phyloP scores from a whole-genome alignment of 495 filamentous ascomycete species.

The Terfezia boudieri region DNA sequence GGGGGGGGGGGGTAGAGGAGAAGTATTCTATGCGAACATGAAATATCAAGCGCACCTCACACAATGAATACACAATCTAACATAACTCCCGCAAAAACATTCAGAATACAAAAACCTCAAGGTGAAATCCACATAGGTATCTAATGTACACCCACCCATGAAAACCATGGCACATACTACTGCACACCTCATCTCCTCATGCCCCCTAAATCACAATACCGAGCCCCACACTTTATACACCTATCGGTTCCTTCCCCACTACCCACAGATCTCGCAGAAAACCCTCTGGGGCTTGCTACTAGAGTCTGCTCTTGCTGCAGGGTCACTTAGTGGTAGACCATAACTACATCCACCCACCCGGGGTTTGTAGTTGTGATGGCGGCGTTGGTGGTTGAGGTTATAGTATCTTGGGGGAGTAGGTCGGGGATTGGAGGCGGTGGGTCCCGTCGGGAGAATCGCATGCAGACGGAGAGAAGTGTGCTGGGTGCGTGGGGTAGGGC shows the following conservation, averaged over 20 bases:
- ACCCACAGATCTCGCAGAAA: conserved; percentile 19
- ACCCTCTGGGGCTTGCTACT: conserved; percentile 4
- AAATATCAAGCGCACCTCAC: too few species aligned
- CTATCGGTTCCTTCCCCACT: conserved; percentile 17
- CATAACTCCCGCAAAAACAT: too few species aligned
- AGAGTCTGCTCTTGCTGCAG: conserved; percentile 5
- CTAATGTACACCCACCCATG: too few species aligned
- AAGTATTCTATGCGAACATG: too few species aligned
- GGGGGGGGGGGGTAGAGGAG: too few species aligned
- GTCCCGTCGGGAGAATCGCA: neutral
- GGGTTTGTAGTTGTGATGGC: too few species aligned
- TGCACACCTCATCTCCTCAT: conserved; percentile 14
- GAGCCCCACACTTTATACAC: conserved; percentile 16
- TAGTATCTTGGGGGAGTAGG: too few species aligned
- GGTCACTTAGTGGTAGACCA: conserved; percentile 9
- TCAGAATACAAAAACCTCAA: too few species aligned
- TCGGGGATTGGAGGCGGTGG: neutral
- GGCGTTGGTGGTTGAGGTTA: too few species aligned
- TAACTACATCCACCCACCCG: neutral
- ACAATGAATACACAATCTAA: too few species aligned
- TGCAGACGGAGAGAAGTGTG: neutral
- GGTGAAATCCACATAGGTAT: too few species aligned
- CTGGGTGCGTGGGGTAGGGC: neutral
- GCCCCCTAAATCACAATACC: conserved; percentile 16
- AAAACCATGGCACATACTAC: too few species aligned